Percentiles rank a stretch among this genome's conserved stretches.
phyloP scores from a whole-genome alignment of 371 early-diverging fungal species.

The Rhizopus sp. region DNA sequence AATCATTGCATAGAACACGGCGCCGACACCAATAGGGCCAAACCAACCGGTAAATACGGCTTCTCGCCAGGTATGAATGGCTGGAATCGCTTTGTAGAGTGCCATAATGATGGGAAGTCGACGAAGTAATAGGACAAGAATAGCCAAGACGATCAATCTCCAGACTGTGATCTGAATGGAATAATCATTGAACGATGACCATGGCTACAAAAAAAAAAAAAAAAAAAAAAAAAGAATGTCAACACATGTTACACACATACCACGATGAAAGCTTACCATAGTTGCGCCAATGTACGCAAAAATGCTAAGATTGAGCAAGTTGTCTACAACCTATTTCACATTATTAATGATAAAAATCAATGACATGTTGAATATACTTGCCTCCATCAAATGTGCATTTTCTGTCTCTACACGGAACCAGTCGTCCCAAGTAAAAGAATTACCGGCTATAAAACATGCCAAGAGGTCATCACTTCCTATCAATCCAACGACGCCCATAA shows the following conservation, averaged over 20 bases:
- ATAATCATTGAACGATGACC: conserved; percentile 55
- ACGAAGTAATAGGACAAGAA: conserved; percentile 79
- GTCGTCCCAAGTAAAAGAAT: conserved; percentile 86
- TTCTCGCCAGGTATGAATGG: conserved; percentile 71
- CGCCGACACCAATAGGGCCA: conserved; percentile 92
- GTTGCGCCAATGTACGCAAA: conserved; percentile 92
- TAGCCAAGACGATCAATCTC: conserved; percentile 64
- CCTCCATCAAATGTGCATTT: conserved; percentile 82
- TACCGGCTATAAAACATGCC: conserved; percentile 90
- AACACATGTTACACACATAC: neutral
- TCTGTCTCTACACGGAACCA: conserved; percentile 85
- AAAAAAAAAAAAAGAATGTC: neutral
- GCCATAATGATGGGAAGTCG: conserved; percentile 78
- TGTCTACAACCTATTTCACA: conserved; percentile 64
- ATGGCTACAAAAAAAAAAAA: conserved; percentile 51
- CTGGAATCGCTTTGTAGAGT: conserved; percentile 64
- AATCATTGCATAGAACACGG: conserved; percentile 74
- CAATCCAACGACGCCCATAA: conserved; percentile 76
- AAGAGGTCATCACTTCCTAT: conserved; percentile 90
- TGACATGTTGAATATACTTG: neutral
- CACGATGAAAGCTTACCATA: conserved; percentile 43
- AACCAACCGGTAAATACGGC: conserved; percentile 96
- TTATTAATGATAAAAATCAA: neutral
- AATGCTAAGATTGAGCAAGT: conserved; percentile 81
- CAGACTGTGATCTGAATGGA: conserved; percentile 54